These are phyloP conservation scores for Madurella fahalii DNA, from an alignment of 2,329 filamentous ascomycete species.

Conservation along the genomic window DNA sequence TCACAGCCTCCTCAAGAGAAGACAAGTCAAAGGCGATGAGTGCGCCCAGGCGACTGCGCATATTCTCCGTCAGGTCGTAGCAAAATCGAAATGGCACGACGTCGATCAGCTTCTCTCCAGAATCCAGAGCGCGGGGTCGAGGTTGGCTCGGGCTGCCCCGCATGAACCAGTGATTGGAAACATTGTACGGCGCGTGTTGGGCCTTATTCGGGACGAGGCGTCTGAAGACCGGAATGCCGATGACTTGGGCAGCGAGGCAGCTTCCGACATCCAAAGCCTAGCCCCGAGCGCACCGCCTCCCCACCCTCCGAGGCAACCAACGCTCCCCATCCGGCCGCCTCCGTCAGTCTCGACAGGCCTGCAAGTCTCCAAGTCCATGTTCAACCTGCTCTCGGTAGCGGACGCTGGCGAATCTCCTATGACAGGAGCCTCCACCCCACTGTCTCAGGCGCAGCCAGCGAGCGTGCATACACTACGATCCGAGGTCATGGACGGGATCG, in stretches of 20 bases:
- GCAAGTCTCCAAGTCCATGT: slow-evolving; percentile 70
- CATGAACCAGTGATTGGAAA: slow-evolving; percentile 91
- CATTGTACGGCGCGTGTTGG: slow-evolving; percentile 83
- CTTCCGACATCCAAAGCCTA: slow-evolving; percentile 40
- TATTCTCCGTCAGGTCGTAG: slow-evolving; percentile 81
- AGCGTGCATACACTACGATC: slow-evolving; percentile 70
- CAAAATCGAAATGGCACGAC: slow-evolving; percentile 72
- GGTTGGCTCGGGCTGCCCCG: slow-evolving; percentile 77
- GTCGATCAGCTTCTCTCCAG: slow-evolving; percentile 74
- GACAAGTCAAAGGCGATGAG: slow-evolving; percentile 82
- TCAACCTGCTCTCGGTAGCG: slow-evolving; percentile 77
- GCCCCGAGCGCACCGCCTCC: slow-evolving; percentile 14
- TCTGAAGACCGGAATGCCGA: slow-evolving; percentile 71
- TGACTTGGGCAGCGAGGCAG: slow-evolving; percentile 53
- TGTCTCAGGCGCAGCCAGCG: slow-evolving; percentile 36
- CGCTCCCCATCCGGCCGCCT: slow-evolving; percentile 45
- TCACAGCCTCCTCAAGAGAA: slow-evolving; percentile 74
- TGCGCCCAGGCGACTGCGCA: slow-evolving; percentile 90
- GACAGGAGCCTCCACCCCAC: slow-evolving; percentile 38
- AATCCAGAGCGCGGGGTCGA: slow-evolving; percentile 72
- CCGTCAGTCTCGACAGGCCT: slow-evolving; percentile 62
- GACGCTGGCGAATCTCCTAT: slow-evolving; percentile 44
- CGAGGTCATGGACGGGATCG: slow-evolving; percentile 89
- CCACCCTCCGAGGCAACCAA: slow-evolving; percentile 14
- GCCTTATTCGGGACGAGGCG: slow-evolving; percentile 86